Conservation (phyloP, 176 grass and related monocot species). For the Triticum timopheevii region DNA sequence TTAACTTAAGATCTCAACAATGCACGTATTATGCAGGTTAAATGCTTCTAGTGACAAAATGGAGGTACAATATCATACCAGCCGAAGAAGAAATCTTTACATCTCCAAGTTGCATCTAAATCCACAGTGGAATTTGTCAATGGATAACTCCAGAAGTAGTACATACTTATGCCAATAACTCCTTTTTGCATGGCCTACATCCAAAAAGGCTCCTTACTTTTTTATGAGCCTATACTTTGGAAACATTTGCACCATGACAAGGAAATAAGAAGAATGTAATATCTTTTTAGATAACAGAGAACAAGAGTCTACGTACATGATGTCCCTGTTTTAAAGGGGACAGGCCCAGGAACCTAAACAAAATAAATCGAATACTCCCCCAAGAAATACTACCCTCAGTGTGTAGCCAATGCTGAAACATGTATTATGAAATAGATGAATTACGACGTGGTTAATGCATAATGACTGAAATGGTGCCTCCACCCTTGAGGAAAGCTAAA, state of each 20-base stretch:
- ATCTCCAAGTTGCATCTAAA: conserved; percentile 47
- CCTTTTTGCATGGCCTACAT: conserved; percentile 45
- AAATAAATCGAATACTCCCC: background rate
- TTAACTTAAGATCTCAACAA: background rate
- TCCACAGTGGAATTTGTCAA: conserved; percentile 45
- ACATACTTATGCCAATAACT: conserved; percentile 50
- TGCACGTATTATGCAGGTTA: background rate
- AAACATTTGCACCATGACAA: background rate
- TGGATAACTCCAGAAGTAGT: conserved; percentile 47
- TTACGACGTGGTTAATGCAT: too few relatives aligned
- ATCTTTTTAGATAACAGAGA: too few relatives aligned
- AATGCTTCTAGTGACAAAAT: background rate
- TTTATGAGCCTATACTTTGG: background rate
- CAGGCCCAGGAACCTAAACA: background rate
- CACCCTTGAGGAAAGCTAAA: background rate
- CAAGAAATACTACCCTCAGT: background rate
- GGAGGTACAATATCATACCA: conserved; percentile 43
- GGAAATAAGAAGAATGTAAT: background rate
- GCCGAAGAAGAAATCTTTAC: conserved; percentile 23
- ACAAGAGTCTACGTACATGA: background rate
- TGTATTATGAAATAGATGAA: background rate
- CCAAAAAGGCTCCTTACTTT: background rate
- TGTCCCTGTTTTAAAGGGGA: background rate
- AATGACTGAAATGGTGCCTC: too few relatives aligned
- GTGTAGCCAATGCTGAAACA: background rate